Base-by-base conservation (phyloP, 2,329 filamentous ascomycete genomes). In the Penicillium brevicompactum region DNA sequence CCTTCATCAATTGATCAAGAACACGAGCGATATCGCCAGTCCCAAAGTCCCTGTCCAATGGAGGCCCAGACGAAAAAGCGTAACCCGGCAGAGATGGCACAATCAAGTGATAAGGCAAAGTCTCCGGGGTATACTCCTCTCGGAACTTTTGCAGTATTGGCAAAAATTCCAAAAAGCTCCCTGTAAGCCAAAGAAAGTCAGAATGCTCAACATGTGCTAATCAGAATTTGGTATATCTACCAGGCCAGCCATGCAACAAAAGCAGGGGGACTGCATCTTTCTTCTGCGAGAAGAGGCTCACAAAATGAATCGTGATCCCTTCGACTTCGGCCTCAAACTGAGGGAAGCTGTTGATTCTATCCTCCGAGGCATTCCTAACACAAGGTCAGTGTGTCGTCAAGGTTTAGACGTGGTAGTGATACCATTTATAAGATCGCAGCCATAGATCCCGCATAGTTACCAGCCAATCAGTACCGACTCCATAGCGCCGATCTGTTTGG, bases 381-480 rank as follows among this genome's bases (percentile, higher is more conserved):
- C 14, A 2, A 30, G 51, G 9, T 54, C 2, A 54, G 51, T n/a
- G 16, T 10, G 56, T 44, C 57, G 46, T 51, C 51, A 47, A 68
- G 72, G 56, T 70, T 68, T 8, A 16, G 49, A 32, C 70, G 61
- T 13, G 64, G 64, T 67, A 64, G 42, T 8, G 41, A 11, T 75
- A 78, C 82, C 80, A 84, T 64, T 81, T 72, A 64, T 78, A 82
- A 8, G 66, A 64, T 0, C 62, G 70, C 46, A 77, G 64, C 80
- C 80, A 83, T 34, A 71, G 66, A 3, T 73, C 64, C 46, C 74
- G 75, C 41, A 76, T 76, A 1, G 68, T 48, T 0, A 58, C 56
- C 27, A 84, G 69, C 80, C 80, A 84, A 32, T 80, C 72, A 4
- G 74, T 72, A 0, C 70, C 74, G 38, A 82, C 70, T 1, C 82